A percentile compares a stretch with the other conserved stretches of the same genome.
Conservation (phyloP, 2,329 filamentous ascomycete genomes). For the Pseudocercospora eumusae region DNA sequence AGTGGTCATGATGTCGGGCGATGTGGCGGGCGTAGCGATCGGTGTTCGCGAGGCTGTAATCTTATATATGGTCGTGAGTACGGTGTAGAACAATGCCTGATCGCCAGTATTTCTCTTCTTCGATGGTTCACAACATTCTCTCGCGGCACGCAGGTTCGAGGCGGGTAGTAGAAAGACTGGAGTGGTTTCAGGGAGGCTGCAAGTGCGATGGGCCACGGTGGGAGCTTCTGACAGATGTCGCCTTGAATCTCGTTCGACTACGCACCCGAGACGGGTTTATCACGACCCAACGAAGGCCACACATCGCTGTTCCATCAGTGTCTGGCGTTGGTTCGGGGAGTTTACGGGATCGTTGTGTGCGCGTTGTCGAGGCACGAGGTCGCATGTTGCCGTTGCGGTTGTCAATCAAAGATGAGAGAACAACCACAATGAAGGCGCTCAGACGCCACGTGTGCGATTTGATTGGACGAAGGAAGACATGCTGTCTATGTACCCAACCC, state of each 20-base stretch:
- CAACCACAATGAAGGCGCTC: constrained; percentile 10
- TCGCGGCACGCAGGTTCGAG: not conserved
- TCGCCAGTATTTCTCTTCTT: not conserved
- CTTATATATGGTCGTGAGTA: not conserved
- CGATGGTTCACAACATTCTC: not conserved
- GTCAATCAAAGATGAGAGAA: not conserved
- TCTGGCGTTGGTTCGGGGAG: constrained; percentile 18
- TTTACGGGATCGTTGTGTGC: constrained; percentile 18
- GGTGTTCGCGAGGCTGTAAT: not conserved
- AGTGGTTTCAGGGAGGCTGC: constrained; percentile 1
- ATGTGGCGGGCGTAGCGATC: not conserved
- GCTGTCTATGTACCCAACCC: not conserved
- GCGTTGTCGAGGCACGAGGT: constrained; percentile 19
- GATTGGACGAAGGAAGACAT: not conserved
- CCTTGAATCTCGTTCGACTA: not conserved
- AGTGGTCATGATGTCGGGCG: constrained; percentile 1
- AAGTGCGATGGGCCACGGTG: not conserved
- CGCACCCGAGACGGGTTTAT: constrained; percentile 13
- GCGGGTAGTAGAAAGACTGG: no score
- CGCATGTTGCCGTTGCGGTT: constrained; percentile 1
- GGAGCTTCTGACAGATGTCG: not conserved
- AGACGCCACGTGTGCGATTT: not conserved
- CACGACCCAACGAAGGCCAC: not conserved
- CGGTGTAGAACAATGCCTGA: not conserved
- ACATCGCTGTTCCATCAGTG: constrained; percentile 13